Evolutionary conservation across 2,329 filamentous ascomycete genomes (phyloP), one percentile per base, ranked within the genome.

Genomic region (Beauveria scarabaeidicola): DNA sequence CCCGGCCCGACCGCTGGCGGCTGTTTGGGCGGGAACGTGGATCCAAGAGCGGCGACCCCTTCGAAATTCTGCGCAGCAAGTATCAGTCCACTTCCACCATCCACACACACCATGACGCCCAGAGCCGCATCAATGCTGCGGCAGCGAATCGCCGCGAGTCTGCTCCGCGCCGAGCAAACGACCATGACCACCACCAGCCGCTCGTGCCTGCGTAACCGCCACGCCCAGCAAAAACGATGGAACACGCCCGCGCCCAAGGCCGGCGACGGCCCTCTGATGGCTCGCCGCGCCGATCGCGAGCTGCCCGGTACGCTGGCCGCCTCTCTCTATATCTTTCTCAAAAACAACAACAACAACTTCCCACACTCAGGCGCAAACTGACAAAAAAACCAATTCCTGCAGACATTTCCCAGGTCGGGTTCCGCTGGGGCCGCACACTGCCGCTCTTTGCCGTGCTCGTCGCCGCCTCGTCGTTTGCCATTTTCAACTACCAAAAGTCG

Each of bases 401-500:
- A 78, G 77, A 77, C 64, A 68, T 80, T 61, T 68, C 74, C 58
- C 70, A 75, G 60, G 70, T 73, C 60, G 70, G 69, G 52, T 83
- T 84, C 70, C 79, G 80, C 66, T 92, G 89, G 88, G 71, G 80
- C 59, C 82, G 83, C 66, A 91, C 90, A 1, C 74, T 96, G 38
- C 93, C 93, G 58, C 77, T 96, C 71, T 97, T 97, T 81, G 71
- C 88, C 57, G 74, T 82, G 63, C 78, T 90, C 63, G 84, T 96
- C 66, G 82, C 83, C 52, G 79, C 81, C 59, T 88, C 87, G 65
- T 86, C 87, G 65, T 77, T 95, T 62, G 90, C 88, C 66, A 97
- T 99, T 74, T 97, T 99, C 88, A 99, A 99, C 82, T 97, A 99
- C 83, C 93, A 99, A 74, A 97, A 97, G 74, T 85, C 87, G 60